Evolutionary conservation across 169 alveolate genomes (phyloP).

Genomic region (Amoebophrya sp.): DNA sequence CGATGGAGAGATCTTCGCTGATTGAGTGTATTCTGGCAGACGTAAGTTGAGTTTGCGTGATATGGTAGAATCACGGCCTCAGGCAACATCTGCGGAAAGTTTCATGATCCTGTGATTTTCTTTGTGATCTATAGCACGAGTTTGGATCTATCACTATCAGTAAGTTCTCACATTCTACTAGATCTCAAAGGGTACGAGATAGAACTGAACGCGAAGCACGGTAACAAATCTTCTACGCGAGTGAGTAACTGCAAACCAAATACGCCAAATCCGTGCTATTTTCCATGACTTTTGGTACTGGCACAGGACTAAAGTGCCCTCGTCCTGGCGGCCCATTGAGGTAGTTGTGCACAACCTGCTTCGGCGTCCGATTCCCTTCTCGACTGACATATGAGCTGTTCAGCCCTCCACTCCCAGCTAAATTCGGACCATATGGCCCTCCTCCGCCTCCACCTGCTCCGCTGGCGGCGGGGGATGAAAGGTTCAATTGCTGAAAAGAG

Average conservation of each 20-base stretch:
- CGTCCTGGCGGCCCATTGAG: not conserved
- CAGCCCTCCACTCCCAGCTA: not conserved
- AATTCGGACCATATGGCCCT: not conserved
- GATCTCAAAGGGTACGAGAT: too few species aligned
- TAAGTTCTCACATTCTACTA: too few species aligned
- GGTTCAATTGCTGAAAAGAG: too few species aligned
- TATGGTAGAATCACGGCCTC: too few species aligned
- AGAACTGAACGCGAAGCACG: not conserved
- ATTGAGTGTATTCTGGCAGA: not conserved
- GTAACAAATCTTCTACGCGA: not conserved
- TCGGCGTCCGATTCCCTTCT: not conserved
- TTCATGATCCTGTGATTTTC: too few species aligned
- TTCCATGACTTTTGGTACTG: not conserved
- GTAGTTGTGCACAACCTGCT: not conserved
- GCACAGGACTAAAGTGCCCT: not conserved
- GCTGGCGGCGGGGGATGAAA: too few species aligned
- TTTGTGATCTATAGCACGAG: too few species aligned
- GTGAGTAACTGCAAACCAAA: not conserved
- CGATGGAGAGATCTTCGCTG: not conserved
- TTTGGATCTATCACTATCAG: too few species aligned
- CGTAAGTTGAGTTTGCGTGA: not conserved
- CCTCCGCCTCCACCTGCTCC: not conserved
- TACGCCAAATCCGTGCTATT: not conserved
- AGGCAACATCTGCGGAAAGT: too few species aligned
- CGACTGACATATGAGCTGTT: not conserved